These are phyloP conservation scores for Zasmidium citrigriseum DNA, from an alignment of 2,329 filamentous ascomycete genomes.

Conservation along the genomic window DNA sequence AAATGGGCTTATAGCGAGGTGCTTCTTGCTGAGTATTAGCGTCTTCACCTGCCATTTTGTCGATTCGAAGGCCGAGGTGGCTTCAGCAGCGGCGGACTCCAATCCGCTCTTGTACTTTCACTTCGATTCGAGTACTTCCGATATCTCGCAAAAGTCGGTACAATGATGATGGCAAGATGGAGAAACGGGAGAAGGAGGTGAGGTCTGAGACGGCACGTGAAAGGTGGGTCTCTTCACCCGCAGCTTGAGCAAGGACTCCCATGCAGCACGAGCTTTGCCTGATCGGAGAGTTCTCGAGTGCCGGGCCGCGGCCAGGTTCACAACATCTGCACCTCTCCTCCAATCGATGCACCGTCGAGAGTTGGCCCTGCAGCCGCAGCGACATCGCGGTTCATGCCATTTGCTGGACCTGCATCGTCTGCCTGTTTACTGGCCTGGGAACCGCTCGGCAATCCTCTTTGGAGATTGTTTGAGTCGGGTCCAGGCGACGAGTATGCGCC, in stretches of 20 bases:
- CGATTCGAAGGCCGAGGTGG: too few species aligned
- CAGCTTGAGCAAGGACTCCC: neutral
- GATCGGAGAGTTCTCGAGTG: neutral
- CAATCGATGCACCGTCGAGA: slow-evolving; percentile 9
- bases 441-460: slow-evolving; percentile 5
- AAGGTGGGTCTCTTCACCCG: neutral
- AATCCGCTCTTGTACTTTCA: too few species aligned
- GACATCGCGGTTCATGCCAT: slow-evolving; percentile 8
- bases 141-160: neutral
- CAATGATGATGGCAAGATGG: neutral
- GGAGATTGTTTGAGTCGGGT: slow-evolving; percentile 1
- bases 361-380: slow-evolving; percentile 13
- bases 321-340: slow-evolving; percentile 19
- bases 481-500: slow-evolving; percentile 7
- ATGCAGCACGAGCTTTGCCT: neutral
- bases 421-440: slow-evolving; percentile 11
- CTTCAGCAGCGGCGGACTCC: too few species aligned
- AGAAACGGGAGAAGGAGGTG: neutral
- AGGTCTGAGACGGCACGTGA: neutral
- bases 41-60: too few species aligned
- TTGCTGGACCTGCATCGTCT: slow-evolving; percentile 17
- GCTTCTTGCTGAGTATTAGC: too few species aligned
- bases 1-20: too few species aligned
- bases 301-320: slow-evolving; percentile 6
- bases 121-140: too few species aligned